Base-by-base conservation (phyloP, 768 basidiomycete genomes). In the Amanita thiersii region DNA sequence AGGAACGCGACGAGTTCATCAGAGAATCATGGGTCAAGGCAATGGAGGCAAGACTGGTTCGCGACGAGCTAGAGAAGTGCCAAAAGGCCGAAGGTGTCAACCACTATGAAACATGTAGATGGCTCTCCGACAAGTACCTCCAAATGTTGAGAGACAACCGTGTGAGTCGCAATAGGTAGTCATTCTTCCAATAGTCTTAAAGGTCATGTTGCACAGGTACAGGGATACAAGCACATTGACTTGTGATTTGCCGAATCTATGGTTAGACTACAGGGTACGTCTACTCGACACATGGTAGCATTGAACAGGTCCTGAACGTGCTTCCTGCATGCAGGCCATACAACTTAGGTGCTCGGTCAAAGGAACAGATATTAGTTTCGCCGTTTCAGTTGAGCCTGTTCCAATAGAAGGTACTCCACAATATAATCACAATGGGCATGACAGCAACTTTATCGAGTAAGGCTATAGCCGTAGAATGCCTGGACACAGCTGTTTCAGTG, bases 21-120 rank as follows among this genome's bases (percentile, higher is more conserved):
- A 79, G 86, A 39, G 92, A 97, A 65, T 86, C 87, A 38, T 98
- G 93, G 93, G 75, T 96, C 23, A 83, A 81, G 51, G 82, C 87
- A 15, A 94, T 97, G 91, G 92, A 96, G 61, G 78, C 80, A 23
- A 79, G 86, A 36, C 69, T 98, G 45, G 89, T 96, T 35, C 79
- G 80, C 47, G 84, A 88, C 44, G 87, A 93, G 60, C 76, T 98
- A 41, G 72, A 77, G 44, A 91, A 88, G 62, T 98, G 93, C 66
- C 88, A 92, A 55, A 73, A 76, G 52, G 72, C 75, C 5, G 93
- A 98, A 66, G 91, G 93, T 23, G 86, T 92, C 28, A 96, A 97
- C 63, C 80, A 88, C 54, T 79, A 87, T 47, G 85, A 92, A 62
- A 85, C 79, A 53, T 97, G 93, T 65, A 80, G 76, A 56, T 84